Evolutionary conservation across 305 asterid species (phyloP), one percentile per base, ranked within the genome.

Genomic region (Nicotiana rustica): DNA sequence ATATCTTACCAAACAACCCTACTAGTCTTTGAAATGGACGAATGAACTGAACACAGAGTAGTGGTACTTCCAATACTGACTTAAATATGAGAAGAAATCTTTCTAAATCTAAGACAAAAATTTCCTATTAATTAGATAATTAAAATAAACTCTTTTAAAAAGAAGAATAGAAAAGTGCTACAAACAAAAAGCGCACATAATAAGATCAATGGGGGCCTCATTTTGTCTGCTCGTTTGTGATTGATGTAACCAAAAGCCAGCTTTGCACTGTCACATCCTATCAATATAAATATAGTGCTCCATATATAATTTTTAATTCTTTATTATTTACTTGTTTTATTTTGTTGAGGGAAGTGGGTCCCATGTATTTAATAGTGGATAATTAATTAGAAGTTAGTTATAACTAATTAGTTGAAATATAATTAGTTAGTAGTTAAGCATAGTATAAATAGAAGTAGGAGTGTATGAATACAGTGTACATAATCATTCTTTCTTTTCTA

Each of bases 191-290:
- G 52, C 2, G 52, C 0, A 10, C 4, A 17, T 17, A 2, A 29
- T 19, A 18, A n/a, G 81, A 5, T 77, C 29, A 10, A 25, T 5
- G 52, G 65, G 81, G 18, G 10, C 31, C 17, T 59, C 44, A 59
- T 57, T 21, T 56, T 77, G 81, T 57, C 66, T 77, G 77, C 52
- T 31, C 62, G 15, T 25, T 56, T 56, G 62, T 17, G 33, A 10
- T 2, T 52, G 55, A 57, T 29, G 68, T 31, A 31, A 77, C 67
- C 29, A 57, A 9, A 33, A 31, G 55, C 81, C 52, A 77, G 81
- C 68, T 69, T 69, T 69, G 56, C 77, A 69, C 33, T 17, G 38
- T 10, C 31, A 9, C 31, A 17, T 68, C 55, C 55, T n/a, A 44
- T 67, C 56, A 10, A 68, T 36, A 68, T 7, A 36, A 25, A 25